phyloP scores from a whole-genome alignment of 345 rosid genomes.

The Lepidium aucheri region DNA sequence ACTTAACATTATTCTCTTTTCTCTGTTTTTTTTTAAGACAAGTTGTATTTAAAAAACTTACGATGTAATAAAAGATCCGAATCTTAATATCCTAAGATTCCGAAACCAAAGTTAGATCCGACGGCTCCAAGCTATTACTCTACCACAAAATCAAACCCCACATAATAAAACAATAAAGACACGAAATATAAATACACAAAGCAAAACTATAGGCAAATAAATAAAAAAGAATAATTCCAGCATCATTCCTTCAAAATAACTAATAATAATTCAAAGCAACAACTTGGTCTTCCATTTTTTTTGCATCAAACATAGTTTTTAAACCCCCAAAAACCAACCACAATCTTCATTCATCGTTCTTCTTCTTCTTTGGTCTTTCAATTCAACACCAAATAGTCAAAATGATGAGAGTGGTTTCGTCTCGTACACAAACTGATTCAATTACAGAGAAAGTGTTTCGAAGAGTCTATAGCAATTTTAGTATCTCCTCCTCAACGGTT shows the following conservation, averaged over 20 bases:
- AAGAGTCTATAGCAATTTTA: conserved; percentile 43
- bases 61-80: conserved; percentile 49
- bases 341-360: conserved; percentile 1
- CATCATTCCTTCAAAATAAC: conserved; percentile 26
- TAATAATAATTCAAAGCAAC: background rate
- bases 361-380: background rate
- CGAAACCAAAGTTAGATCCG: conserved; percentile 45
- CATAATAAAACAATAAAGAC: conserved; percentile 1
- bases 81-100: conserved; percentile 70
- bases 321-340: background rate
- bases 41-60: background rate
- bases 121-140: conserved; percentile 34
- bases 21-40: background rate
- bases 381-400: background rate
- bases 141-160: conserved; percentile 4
- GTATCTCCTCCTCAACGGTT: conserved; percentile 1
- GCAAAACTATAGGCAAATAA: conserved; percentile 12
- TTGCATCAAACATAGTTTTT: background rate
- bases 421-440: conserved; percentile 48
- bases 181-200: conserved; percentile 9
- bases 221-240: conserved; percentile 24
- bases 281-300: conserved; percentile 15
- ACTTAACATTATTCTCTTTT: background rate
- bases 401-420: conserved; percentile 43
- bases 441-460: conserved; percentile 57